These are phyloP conservation scores for Fusarium sp. DNA, from an alignment of 2,329 filamentous ascomycete genomes.

Conservation along the genomic window DNA sequence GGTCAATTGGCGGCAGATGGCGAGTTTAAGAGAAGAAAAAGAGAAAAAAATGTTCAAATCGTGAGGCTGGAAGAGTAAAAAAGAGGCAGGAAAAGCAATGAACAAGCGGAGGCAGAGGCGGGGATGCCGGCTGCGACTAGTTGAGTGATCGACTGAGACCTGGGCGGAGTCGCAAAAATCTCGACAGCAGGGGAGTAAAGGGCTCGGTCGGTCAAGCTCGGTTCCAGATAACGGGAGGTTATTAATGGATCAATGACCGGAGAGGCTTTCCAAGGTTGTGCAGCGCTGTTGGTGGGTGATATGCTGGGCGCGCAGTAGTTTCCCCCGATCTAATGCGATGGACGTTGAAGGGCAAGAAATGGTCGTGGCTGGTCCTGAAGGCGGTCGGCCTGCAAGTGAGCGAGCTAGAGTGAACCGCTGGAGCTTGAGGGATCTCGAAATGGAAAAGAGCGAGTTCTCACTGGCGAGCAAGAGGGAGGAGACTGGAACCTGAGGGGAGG, in stretches of 20 bases:
- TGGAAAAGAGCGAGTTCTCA: slow-evolving; percentile 30
- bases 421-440: slow-evolving; percentile 30
- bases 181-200: slow-evolving; percentile 3
- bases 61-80: slow-evolving; percentile 22
- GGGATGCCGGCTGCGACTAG: slow-evolving; percentile 21
- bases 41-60: slow-evolving; percentile 19
- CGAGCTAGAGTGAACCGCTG: slow-evolving; percentile 20
- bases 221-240: slow-evolving; percentile 18
- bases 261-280: slow-evolving; percentile 26
- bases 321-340: slow-evolving; percentile 7
- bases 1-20: slow-evolving; percentile 11
- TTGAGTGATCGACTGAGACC: slow-evolving; percentile 36
- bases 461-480: slow-evolving; percentile 32
- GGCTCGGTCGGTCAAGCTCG: slow-evolving; percentile 23
- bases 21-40: slow-evolving; percentile 16
- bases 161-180: slow-evolving; percentile 31
- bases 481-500: slow-evolving; percentile 6
- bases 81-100: slow-evolving; percentile 21
- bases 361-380: slow-evolving; percentile 20
- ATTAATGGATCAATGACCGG: slow-evolving; percentile 32
- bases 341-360: slow-evolving; percentile 6
- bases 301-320: slow-evolving; percentile 25
- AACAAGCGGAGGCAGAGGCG: slow-evolving; percentile 30
- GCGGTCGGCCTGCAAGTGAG: slow-evolving; percentile 17
- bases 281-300: slow-evolving; percentile 27